Conservation (phyloP, 2,329 filamentous ascomycete species). For the Exophiala xenobiotica region DNA sequence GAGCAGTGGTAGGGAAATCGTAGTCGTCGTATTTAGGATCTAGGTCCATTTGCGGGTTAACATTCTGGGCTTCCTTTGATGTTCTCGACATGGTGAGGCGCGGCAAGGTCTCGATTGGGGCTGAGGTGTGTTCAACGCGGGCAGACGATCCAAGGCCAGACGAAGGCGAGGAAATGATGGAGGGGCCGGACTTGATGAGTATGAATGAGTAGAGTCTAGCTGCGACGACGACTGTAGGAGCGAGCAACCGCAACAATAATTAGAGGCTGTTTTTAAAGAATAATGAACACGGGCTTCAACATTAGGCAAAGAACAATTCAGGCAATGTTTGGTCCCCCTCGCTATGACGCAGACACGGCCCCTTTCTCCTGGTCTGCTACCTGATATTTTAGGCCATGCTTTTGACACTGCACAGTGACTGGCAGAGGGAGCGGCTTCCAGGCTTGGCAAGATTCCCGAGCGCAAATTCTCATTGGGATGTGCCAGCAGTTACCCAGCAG, state of each 20-base stretch:
- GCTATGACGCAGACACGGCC: constrained; percentile 2
- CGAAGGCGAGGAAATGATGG: not conserved
- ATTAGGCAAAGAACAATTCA: not conserved
- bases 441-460: not conserved
- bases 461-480: not conserved
- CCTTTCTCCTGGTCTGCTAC: too few relatives aligned
- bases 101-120: not conserved
- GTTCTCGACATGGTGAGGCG: constrained; percentile 24
- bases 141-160: not conserved
- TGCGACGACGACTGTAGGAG: too few relatives aligned
- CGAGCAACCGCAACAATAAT: not conserved
- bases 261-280: not conserved
- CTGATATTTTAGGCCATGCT: too few relatives aligned
- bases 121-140: not conserved
- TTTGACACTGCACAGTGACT: not conserved
- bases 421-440: not conserved
- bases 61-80: constrained; percentile 20
- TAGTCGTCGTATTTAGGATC: constrained; percentile 95
- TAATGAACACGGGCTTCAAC: not conserved
- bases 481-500: not conserved
- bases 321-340: not conserved
- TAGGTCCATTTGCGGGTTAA: constrained; percentile 50
- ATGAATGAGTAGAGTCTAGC: not conserved
- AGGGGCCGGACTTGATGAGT: not conserved
- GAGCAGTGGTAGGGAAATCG: constrained; percentile 80